phyloP scores from a whole-genome alignment of 805 yeast genomes.

The Priceomyces haplophilus region DNA sequence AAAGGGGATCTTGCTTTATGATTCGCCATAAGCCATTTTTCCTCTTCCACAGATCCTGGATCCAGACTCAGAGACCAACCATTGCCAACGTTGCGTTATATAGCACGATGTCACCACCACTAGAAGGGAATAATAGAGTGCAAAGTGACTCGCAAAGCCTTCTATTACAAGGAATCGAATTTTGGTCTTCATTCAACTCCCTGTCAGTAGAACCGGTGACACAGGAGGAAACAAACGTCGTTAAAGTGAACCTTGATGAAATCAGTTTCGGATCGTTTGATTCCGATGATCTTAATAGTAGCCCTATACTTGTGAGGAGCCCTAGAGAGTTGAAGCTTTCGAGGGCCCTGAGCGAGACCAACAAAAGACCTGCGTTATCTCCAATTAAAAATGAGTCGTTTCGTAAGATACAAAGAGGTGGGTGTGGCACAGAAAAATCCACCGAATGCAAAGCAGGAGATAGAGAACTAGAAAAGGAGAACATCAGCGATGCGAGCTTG shows the following conservation, averaged over 20 bases:
- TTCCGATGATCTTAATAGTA: constrained; percentile 2
- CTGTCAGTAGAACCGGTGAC: constrained; percentile 2
- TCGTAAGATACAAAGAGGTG: background rate
- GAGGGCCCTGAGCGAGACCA: too few species aligned
- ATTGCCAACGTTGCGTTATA: background rate
- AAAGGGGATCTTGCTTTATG: background rate
- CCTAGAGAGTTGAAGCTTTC: too few species aligned
- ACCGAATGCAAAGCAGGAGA: background rate
- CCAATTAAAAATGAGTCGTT: constrained; percentile 1
- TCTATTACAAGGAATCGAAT: constrained; percentile 4
- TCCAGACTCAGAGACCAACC: background rate
- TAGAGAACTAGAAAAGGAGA: background rate
- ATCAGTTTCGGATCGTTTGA: constrained; percentile 7
- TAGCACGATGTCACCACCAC: too few species aligned
- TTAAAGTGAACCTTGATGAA: constrained; percentile 3
- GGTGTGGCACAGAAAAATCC: background rate
- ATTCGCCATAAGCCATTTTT: background rate
- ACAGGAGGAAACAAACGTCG: background rate
- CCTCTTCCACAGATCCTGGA: background rate
- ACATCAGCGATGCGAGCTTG: background rate
- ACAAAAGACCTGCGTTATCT: constrained; percentile 4
- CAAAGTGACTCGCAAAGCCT: constrained; percentile 2
- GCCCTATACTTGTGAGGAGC: background rate
- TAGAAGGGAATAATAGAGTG: background rate
- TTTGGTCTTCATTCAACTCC: constrained; percentile 6